Evolutionary conservation across 2,329 filamentous ascomycete species (phyloP).

Genomic region (Davidsoniella eucalypti): DNA sequence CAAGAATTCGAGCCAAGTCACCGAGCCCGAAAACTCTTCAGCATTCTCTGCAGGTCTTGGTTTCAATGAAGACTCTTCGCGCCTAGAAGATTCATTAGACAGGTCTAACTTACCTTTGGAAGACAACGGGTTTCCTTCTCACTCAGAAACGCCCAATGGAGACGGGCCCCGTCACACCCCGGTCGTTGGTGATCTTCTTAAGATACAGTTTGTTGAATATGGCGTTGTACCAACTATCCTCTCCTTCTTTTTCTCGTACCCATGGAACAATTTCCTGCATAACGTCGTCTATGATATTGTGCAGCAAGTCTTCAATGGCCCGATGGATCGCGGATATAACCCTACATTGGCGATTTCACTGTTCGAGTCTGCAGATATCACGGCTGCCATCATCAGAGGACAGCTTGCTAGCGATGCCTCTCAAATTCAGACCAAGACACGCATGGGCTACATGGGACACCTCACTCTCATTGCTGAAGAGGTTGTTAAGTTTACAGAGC

Average conservation of each 20-base stretch:
- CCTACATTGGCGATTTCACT: slow-evolving; percentile 77
- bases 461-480: slow-evolving; percentile 94
- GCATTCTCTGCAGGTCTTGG: slow-evolving; percentile 11
- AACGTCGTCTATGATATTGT: slow-evolving; percentile 99
- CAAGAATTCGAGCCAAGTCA: slow-evolving; percentile 11
- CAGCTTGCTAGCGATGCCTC: slow-evolving; percentile 77
- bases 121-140: background rate
- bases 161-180: slow-evolving; percentile 19
- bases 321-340: slow-evolving; percentile 93
- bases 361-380: slow-evolving; percentile 81
- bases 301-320: slow-evolving; percentile 96
- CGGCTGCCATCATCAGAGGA: slow-evolving; percentile 79
- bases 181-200: slow-evolving; percentile 86
- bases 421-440: slow-evolving; percentile 68
- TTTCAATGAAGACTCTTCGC: slow-evolving; percentile 6
- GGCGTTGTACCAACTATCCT: slow-evolving; percentile 89
- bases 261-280: slow-evolving; percentile 98
- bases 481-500: slow-evolving; percentile 94
- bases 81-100: slow-evolving; percentile 1
- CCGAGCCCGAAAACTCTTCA: slow-evolving; percentile 13
- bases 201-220: slow-evolving; percentile 92
- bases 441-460: slow-evolving; percentile 97
- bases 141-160: background rate
- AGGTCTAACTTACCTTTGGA: background rate
- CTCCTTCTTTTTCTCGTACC: slow-evolving; percentile 97